Base-by-base conservation (phyloP, 2,329 filamentous ascomycete genomes). In the Helminthosporium solani region DNA sequence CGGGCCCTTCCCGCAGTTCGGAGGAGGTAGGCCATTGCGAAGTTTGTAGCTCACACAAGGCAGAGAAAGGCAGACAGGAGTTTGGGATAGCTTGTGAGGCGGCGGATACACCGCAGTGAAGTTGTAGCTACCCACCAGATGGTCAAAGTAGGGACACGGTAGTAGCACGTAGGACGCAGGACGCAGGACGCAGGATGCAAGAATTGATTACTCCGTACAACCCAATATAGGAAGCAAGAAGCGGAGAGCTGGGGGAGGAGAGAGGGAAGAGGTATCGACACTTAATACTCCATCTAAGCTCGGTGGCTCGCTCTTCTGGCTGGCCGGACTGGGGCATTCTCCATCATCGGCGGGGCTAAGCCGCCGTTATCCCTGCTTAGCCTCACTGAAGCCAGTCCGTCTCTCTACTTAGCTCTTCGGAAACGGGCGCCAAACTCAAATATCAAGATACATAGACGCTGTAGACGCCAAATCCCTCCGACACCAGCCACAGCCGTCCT, bases 11-110 rank as follows among this genome's bases (percentile, higher is more conserved):
- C 45, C 27, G 58, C 58, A 2, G 56, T 65, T 35, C 67, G 61
- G 15, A 70, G 53, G 33, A 67, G 47, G 37, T 57, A 63, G 9
- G 67, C 60, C 67, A 71, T 71, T 25, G 52, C 48, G n/a, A n/a
- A 35, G 49, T 39, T 36, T 12, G n/a, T 28, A 28, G 21, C 2
- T 3, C 15, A 9, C 19, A 14, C 16, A 27, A 7, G n/a, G 35
- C 19, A 25, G 5, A 25, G 9, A 9, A 25, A 25, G 23, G 23
- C 23, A 25, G n/a, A n/a, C n/a, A 25, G 23, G 5, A 25, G 23
- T 25, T 25, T 25, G 23, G 23, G 23, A 25, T n/a, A n/a, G n/a
- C n/a, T n/a, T n/a, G n/a, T n/a, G n/a, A n/a, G n/a, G n/a, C n/a
- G 23, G 23, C 9, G 23, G 23, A 6, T 25, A 9, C 23, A 25